These are phyloP conservation scores for Hypoxylon fuscum DNA, from an alignment of 495 filamentous ascomycete genomes.

Conservation along the genomic window DNA sequence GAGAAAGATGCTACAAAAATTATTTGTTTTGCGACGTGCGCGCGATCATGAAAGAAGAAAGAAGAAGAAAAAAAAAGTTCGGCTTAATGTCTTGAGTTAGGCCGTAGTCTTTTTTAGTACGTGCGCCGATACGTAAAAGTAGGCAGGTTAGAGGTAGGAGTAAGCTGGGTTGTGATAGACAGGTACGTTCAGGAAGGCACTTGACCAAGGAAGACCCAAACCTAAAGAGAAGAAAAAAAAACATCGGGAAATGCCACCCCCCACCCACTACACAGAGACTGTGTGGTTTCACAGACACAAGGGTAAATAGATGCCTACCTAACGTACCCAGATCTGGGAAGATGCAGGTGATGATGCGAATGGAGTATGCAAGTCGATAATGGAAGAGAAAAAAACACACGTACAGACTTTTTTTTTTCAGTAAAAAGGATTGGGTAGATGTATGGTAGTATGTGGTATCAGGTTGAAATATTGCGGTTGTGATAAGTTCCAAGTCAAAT, in stretches of 20 bases:
- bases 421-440: constrained; percentile 30
- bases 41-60: neutral
- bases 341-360: constrained; percentile 34
- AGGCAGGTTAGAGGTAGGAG: neutral
- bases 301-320: neutral
- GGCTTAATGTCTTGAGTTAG: neutral
- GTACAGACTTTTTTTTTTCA: constrained; percentile 17
- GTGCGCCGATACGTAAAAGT: neutral
- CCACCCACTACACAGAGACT: constrained; percentile 11
- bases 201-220: neutral
- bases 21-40: neutral
- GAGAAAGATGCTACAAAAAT: constrained; percentile 18
- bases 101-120: neutral
- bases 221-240: neutral
- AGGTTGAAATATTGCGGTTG: constrained; percentile 37
- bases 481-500: constrained; percentile 22
- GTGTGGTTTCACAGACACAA: neutral
- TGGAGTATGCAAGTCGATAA: constrained; percentile 25
- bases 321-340: constrained; percentile 22
- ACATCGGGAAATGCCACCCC: constrained; percentile 27
- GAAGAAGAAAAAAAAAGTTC: neutral
- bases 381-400: constrained; percentile 9
- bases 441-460: constrained; percentile 33
- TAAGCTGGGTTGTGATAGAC: no score
- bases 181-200: neutral